These are phyloP conservation scores for Fusarium marasasianum DNA, from an alignment of 2,329 filamentous ascomycete species.

Conservation along the genomic window DNA sequence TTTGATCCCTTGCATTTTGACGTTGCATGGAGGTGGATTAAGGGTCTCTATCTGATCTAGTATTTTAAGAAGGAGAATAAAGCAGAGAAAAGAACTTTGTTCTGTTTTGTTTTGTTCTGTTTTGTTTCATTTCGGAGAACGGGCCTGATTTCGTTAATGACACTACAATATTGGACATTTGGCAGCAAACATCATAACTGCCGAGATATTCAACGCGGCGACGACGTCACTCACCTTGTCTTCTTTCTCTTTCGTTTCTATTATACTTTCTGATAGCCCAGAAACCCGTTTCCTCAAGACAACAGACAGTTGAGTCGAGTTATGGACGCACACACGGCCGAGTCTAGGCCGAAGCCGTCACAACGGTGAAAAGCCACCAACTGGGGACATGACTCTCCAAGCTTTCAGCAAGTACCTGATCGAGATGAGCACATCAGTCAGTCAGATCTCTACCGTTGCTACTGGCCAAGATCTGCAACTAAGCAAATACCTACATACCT, in stretches of 20 bases:
- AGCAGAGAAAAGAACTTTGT: neutral
- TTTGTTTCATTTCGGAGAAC: neutral
- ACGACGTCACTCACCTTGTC: neutral
- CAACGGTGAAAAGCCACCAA: neutral
- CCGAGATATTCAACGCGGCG: neutral
- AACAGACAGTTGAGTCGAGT: neutral
- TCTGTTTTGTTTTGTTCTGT: neutral
- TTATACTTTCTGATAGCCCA: neutral
- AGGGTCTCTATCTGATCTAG: neutral
- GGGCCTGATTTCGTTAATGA: neutral
- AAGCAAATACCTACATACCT: neutral
- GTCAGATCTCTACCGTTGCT: neutral
- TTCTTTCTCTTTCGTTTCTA: neutral
- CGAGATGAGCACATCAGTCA: neutral
- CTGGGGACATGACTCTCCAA: neutral
- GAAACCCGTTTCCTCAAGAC: conserved; percentile 5
- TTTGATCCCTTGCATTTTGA: conserved; percentile 15
- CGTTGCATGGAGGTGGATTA: conserved; percentile 14
- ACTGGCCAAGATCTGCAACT: neutral
- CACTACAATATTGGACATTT: neutral
- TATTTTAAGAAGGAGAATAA: neutral
- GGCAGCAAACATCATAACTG: neutral
- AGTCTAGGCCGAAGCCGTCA: neutral
- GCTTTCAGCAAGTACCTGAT: neutral
- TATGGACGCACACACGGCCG: neutral